Conservation (phyloP, 768 basidiomycete species). For the Tricholoma sp. region DNA sequence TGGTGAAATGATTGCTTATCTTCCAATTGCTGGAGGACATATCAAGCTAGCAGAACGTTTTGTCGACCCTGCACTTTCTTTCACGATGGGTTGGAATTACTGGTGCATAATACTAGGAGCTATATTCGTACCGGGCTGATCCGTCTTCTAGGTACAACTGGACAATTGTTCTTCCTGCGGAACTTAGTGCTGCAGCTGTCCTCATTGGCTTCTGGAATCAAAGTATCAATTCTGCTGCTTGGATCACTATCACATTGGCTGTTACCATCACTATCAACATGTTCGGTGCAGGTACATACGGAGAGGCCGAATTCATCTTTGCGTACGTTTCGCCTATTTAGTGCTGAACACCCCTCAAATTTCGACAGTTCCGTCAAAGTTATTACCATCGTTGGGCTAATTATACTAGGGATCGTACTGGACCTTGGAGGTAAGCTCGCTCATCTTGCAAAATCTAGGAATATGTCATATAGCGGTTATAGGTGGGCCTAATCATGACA, state of each 20-base stretch:
- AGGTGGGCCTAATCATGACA: conserved; percentile 81
- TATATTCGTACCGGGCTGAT: not conserved
- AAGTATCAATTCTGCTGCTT: conserved; percentile 58
- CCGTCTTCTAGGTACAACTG: conserved; percentile 43
- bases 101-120: conserved; percentile 22
- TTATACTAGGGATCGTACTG: conserved; percentile 67
- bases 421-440: conserved; percentile 62
- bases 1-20: conserved; percentile 72
- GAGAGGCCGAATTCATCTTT: conserved; percentile 84
- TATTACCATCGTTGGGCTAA: conserved; percentile 71
- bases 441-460: not conserved
- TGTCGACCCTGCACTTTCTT: conserved; percentile 69
- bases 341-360: not conserved
- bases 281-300: conserved; percentile 73
- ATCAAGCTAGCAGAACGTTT: conserved; percentile 81
- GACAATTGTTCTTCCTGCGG: conserved; percentile 65
- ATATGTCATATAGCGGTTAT: not conserved
- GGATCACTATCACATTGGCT: conserved; percentile 73
- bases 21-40: conserved; percentile 77
- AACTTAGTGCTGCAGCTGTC: conserved; percentile 70
- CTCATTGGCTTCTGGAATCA: conserved; percentile 71
- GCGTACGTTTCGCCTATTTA: conserved; percentile 51
- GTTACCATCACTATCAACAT: conserved; percentile 76
- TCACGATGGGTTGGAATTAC: conserved; percentile 51
- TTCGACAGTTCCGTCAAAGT: conserved; percentile 73